Percentiles rank a stretch among this genome's conserved stretches.
Evolutionary conservation across 2,329 filamentous ascomycete species (phyloP).

Genomic region (Hypoxylon sp.): DNA sequence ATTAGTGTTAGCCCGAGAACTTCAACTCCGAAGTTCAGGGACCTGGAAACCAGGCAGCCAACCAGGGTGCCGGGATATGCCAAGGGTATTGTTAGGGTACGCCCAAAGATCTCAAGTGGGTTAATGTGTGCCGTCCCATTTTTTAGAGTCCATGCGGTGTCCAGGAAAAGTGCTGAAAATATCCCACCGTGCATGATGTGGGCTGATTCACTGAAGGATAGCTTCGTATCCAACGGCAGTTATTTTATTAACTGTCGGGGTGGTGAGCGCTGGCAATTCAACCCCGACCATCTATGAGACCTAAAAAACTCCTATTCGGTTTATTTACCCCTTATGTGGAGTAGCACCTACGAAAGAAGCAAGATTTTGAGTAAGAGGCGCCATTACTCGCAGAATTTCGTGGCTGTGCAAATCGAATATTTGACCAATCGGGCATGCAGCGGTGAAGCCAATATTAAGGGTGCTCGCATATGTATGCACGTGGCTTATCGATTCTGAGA

Average conservation of each 20-base stretch:
- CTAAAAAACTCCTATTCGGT: conserved; percentile 11
- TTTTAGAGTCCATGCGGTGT: conserved; percentile 32
- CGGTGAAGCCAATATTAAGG: conserved; percentile 33
- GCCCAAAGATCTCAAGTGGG: conserved; percentile 26
- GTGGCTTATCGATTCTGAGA: conserved; percentile 25
- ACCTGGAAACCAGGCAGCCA: conserved; percentile 37
- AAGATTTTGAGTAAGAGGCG: not conserved
- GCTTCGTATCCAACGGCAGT: conserved; percentile 36
- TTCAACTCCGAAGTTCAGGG: conserved; percentile 21
- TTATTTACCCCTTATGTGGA: conserved; percentile 22
- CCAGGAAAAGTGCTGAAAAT: conserved; percentile 22
- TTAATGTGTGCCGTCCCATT: conserved; percentile 30
- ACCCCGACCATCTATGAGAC: not conserved
- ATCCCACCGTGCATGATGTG: conserved; percentile 28
- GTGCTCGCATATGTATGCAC: conserved; percentile 34
- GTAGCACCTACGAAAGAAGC: conserved; percentile 8
- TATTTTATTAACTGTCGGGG: conserved; percentile 22
- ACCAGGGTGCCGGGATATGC: conserved; percentile 21
- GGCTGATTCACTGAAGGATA: conserved; percentile 30
- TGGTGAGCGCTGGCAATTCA: conserved; percentile 9
- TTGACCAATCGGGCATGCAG: conserved; percentile 21
- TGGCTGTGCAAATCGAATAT: conserved; percentile 34
- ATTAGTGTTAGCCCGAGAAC: conserved; percentile 17
- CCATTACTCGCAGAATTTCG: conserved; percentile 5
- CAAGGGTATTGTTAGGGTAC: conserved; percentile 5